Evolutionary conservation across 148 eudicot genomes (phyloP), one percentile per base, ranked within the genome.

Genomic region (Fagopyrum tataricum): DNA sequence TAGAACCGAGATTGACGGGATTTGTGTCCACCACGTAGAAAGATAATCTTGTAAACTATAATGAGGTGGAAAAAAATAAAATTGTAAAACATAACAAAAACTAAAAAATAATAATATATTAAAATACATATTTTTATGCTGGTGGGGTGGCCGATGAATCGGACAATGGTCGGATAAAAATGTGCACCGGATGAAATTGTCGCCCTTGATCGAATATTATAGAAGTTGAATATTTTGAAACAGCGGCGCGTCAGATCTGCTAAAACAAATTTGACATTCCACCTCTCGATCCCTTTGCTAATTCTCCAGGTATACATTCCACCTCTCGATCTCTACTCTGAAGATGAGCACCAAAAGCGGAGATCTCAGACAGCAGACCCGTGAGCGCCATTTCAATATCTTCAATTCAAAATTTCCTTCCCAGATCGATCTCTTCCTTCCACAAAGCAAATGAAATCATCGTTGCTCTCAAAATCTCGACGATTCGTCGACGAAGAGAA

Each of bases 401-500:
- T 6, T 81, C 96, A 0, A 79, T 94, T 24, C 81, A 83, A 66
- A 91, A 75, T 62, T 78, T 94, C 7, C 83, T 95, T 20, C 87
- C 85, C 58, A 86, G 78, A 88, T 85, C 97, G 4, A 78, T 87
- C 44, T 80, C 88, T 6, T 40, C 53, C 3, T 76, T 76, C 9
- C n/a, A n/a, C n/a, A n/a, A 81, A 78, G 48, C 79, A 83, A 0
- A 80, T 79, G 71, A 59, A 47, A 31, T 77, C 56, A 6, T 70
- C 76, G 42, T 48, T 42, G 52, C 77, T 83, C 8, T 81, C 81
- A 11, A 90, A 84, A 75, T 79, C 85, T 48, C 68, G 68, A 62
- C 79, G 71, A 4, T 56, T 78, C 51, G 78, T 76, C 23, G 73
- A 78, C 64, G 73, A 78, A 10, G 99, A 95, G 78, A 91, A 95